These are phyloP conservation scores for Sanguinoderma infundibulare DNA, from an alignment of 1,284 basidiomycete genomes.

Conservation along the genomic window DNA sequence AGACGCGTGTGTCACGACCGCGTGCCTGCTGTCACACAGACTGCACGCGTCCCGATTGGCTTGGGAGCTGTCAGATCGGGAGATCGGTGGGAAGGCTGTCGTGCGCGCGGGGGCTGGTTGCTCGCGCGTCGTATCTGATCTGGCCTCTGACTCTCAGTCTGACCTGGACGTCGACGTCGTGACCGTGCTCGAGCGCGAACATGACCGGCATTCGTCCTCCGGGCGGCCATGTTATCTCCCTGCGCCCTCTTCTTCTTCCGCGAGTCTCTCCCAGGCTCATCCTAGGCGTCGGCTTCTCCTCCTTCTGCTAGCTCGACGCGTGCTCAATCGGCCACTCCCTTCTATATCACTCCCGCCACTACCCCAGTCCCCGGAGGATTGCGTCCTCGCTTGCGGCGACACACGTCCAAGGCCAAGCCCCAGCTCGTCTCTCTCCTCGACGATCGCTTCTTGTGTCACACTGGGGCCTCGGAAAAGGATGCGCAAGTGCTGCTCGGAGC, in stretches of 20 bases:
- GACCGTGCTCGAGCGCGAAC: background rate
- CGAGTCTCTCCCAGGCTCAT: background rate
- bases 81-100: background rate
- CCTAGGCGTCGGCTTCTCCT: background rate
- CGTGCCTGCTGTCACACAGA: background rate
- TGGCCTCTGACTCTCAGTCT: background rate
- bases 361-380: background rate
- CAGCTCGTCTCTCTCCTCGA: background rate
- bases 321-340: too few relatives aligned
- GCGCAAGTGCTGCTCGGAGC: background rate
- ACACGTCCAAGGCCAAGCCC: background rate
- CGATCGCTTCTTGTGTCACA: slow-evolving; percentile 4
- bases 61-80: background rate
- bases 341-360: too few relatives aligned
- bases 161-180: too few relatives aligned
- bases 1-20: background rate
- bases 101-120: too few relatives aligned
- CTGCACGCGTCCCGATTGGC: background rate
- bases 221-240: background rate
- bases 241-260: background rate
- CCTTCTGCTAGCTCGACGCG: background rate
- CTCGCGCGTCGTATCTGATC: too few relatives aligned
- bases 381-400: background rate
- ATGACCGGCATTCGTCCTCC: background rate
- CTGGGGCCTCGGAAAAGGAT: background rate